Percentiles rank a stretch among this genome's conserved stretches.
These are phyloP conservation scores for Sporothrix sp. DNA, from an alignment of 2,329 filamentous ascomycete species.

Conservation along the genomic window DNA sequence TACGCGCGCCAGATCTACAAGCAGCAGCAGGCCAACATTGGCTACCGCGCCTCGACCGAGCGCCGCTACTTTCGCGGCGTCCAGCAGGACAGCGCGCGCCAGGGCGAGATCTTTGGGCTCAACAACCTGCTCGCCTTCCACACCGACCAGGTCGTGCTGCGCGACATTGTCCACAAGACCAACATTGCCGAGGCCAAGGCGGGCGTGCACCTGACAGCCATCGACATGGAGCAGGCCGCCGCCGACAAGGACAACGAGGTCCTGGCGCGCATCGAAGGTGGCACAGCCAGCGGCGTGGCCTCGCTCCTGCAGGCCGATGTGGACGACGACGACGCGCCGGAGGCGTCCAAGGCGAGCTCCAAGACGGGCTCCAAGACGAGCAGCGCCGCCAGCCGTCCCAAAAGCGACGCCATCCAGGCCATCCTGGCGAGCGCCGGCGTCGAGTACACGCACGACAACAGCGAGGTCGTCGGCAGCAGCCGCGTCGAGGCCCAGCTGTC, in stretches of 20 bases:
- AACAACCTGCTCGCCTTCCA: conserved; percentile 78
- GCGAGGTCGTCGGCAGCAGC: conserved; percentile 86
- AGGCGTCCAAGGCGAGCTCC: too few relatives aligned
- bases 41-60: conserved; percentile 85
- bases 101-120: conserved; percentile 90
- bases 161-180: conserved; percentile 97
- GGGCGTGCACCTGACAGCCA: conserved; percentile 68
- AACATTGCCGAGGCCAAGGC: conserved; percentile 90
- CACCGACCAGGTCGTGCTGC: conserved; percentile 66
- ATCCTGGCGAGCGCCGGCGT: conserved; percentile 84
- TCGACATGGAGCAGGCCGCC: conserved; percentile 57
- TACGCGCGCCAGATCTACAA: conserved; percentile 98
- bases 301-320: conserved; percentile 33
- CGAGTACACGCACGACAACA: conserved; percentile 93
- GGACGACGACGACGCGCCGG: conserved; percentile 32
- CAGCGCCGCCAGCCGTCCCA: conserved; percentile 23
- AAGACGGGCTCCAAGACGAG: too few relatives aligned
- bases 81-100: conserved; percentile 69
- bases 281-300: conserved; percentile 57
- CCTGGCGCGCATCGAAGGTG: conserved; percentile 35
- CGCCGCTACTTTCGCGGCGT: conserved; percentile 93
- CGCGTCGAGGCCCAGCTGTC: conserved; percentile 82
- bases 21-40: conserved; percentile 96
- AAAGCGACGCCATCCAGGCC: conserved; percentile 71
- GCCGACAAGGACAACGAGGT: conserved; percentile 40